Base-by-base conservation (phyloP, 1,139 yeast genomes). In the Suhomyces coccinellae region DNA sequence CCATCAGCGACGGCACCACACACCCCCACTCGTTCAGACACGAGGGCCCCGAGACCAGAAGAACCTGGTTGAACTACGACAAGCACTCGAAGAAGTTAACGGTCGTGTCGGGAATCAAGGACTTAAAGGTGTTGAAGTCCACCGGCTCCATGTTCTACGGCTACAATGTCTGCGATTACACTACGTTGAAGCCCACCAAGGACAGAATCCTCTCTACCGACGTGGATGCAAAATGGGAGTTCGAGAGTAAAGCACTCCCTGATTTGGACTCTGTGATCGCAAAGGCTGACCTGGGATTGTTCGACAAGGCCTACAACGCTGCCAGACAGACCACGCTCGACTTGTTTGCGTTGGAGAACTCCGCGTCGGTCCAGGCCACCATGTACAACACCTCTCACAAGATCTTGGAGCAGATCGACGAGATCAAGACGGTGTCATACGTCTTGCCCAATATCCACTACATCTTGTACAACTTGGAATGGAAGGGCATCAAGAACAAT, bases 111-210 rank as follows among this genome's bases (percentile, higher is more conserved):
- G 83, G 91, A 28, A 77, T 90, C 59, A 83, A 85, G 65, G 95
- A 86, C 57, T 77, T 90, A 61, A 88, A 95, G 9, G 95, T 90
- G 27, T 82, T 90, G 63, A 90, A 90, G 69, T 85, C 95, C 35
- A 90, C 97, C n/a, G 95, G 95, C 20, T 88, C 97, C 28, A 87
- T 87, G 87, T 90, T 90, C 72, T 83, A 87, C 67, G 96, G 95
- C 41, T 90, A 75, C 76, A 77, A 88, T 71, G 76, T 74, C 41
- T 89, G 96, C 69, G 97, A 90, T 62, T 88, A 81, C 78, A 90
- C 97, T 54, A 89, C 90, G 39, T 80, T 90, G 61, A 67, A 81
- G 60, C 96, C 95, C 54, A 84, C 96, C 39, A 73, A 67, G 31
- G 97, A 90, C 69, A 79, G 97, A 60, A 84, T 90, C 54, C 75